phyloP scores from a whole-genome alignment of 305 asterid species.

The Ajuga reptans region DNA sequence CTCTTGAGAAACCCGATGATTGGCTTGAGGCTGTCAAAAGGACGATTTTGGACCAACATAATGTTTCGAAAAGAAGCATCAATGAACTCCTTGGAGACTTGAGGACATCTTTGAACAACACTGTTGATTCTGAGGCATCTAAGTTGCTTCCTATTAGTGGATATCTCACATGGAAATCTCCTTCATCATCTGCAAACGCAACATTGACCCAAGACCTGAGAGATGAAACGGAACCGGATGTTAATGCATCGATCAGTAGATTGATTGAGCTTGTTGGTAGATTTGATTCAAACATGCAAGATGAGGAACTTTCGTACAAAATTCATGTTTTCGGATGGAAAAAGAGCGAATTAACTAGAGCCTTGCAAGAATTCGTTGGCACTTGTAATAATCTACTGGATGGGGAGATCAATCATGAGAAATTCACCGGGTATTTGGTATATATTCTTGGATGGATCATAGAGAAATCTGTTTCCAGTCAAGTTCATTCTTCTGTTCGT shows the following conservation, averaged over 20 bases:
- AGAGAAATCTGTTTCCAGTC: constrained; percentile 20
- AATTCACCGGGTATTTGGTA: constrained; percentile 29
- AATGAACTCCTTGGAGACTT: constrained; percentile 52
- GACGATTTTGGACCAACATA: constrained; percentile 36
- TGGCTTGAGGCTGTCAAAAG: constrained; percentile 46
- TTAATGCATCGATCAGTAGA: constrained; percentile 28
- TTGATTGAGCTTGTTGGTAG: constrained; percentile 33
- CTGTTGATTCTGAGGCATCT: constrained; percentile 16
- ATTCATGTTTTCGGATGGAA: constrained; percentile 39
- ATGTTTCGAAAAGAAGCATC: constrained; percentile 33
- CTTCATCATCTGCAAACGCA: constrained; percentile 35
- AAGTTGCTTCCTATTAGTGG: constrained; percentile 42
- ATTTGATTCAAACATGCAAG: constrained; percentile 15
- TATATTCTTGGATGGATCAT: constrained; percentile 35
- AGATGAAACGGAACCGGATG: constrained; percentile 16
- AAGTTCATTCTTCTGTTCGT: constrained; percentile 21
- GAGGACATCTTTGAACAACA: constrained; percentile 24
- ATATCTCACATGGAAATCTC: constrained; percentile 56
- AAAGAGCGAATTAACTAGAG: constrained; percentile 21
- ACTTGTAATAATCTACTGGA: constrained; percentile 29
- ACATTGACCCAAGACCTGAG: constrained; percentile 23
- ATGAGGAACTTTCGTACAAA: constrained; percentile 15
- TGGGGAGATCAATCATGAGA: constrained; percentile 32
- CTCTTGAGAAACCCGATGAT: constrained; percentile 18
- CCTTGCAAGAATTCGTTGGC: constrained; percentile 25